A percentile compares a stretch with the other conserved stretches of the same genome.
Evolutionary conservation across 345 rosid genomes (phyloP).

Genomic region (Adansonia digitata): DNA sequence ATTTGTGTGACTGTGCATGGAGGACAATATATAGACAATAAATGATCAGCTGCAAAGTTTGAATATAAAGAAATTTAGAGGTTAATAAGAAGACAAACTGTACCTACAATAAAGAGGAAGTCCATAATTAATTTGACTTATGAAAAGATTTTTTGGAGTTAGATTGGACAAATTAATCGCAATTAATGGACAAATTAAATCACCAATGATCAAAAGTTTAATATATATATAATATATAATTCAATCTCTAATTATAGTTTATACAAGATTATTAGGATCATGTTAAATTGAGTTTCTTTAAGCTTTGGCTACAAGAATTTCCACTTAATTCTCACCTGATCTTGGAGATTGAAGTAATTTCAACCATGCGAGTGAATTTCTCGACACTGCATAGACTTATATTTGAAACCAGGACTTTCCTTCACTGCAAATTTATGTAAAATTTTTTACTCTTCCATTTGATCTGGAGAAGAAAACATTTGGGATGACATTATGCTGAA

Average conservation of each 20-base stretch:
- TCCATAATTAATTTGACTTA: neutral
- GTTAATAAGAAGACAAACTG: neutral
- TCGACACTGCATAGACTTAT: neutral
- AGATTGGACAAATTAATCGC: too few species aligned
- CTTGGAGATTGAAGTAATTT: neutral
- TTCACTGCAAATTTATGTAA: neutral
- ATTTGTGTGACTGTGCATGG: neutral
- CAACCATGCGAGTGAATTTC: neutral
- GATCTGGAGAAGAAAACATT: neutral
- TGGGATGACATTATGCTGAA: neutral
- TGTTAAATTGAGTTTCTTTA: neutral
- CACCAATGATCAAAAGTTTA: too few species aligned
- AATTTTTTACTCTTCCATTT: neutral
- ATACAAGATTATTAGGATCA: too few species aligned
- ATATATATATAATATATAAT: too few species aligned
- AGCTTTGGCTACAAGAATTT: neutral
- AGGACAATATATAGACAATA: neutral
- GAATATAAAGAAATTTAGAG: neutral
- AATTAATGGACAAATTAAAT: too few species aligned
- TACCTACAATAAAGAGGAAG: neutral
- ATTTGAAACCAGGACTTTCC: neutral
- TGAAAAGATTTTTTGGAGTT: too few species aligned
- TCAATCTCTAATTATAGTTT: too few species aligned
- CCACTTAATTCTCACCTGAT: neutral
- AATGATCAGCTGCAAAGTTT: neutral